These are phyloP conservation scores for Penicillium herquei DNA, from an alignment of 495 filamentous ascomycete species.

Conservation along the genomic window DNA sequence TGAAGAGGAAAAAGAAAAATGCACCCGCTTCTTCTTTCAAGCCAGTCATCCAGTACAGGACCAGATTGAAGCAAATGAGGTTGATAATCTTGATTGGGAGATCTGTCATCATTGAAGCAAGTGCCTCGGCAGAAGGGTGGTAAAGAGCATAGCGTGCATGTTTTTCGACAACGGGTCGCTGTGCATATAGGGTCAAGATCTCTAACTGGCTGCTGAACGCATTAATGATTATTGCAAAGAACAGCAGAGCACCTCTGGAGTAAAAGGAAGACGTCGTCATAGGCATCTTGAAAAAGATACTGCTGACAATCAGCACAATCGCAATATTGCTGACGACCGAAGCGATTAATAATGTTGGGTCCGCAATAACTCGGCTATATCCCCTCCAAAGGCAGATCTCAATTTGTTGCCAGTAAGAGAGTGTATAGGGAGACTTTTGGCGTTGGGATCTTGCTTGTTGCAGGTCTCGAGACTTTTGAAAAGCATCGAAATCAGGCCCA, in stretches of 20 bases:
- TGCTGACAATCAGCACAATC: conserved; percentile 75
- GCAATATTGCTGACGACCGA: conserved; percentile 68
- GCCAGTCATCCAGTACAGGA: conserved; percentile 84
- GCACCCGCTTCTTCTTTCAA: conserved; percentile 70
- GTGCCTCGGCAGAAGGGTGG: conserved; percentile 82
- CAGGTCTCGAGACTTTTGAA: conserved; percentile 63
- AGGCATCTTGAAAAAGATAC: conserved; percentile 76
- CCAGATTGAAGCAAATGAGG: conserved; percentile 60
- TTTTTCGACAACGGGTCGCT: conserved; percentile 91
- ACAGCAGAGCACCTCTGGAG: conserved; percentile 72
- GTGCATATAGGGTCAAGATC: conserved; percentile 76
- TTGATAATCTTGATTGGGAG: conserved; percentile 63
- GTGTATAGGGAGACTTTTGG: conserved; percentile 68
- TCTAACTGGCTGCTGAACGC: conserved; percentile 77
- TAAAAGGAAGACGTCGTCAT: conserved; percentile 67
- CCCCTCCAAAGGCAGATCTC: conserved; percentile 72
- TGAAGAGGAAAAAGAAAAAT: conserved; percentile 65
- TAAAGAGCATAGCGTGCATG: conserved; percentile 86
- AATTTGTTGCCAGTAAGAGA: conserved; percentile 70
- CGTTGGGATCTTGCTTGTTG: conserved; percentile 53
- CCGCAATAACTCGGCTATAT: conserved; percentile 63
- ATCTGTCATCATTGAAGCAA: conserved; percentile 80
- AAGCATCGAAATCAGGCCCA: conserved; percentile 63
- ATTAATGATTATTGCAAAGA: conserved; percentile 84
- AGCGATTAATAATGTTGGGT: conserved; percentile 67